These are phyloP conservation scores for Podila epigama DNA, from an alignment of 192 early-diverging fungal genomes.

Conservation along the genomic window DNA sequence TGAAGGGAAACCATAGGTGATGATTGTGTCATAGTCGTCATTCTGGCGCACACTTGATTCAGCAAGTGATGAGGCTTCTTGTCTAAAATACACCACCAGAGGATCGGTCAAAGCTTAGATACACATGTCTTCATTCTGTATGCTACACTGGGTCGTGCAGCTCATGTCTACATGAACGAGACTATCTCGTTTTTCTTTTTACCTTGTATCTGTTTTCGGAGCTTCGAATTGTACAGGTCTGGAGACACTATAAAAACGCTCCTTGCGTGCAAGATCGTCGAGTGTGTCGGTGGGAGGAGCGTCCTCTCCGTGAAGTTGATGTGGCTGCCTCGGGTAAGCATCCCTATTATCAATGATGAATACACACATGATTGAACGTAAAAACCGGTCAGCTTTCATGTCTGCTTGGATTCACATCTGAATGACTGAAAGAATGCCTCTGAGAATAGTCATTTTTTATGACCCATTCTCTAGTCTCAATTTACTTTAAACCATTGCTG, in stretches of 20 bases:
- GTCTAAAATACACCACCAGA: background rate
- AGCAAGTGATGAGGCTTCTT: background rate
- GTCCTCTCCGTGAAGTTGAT: conserved; percentile 31
- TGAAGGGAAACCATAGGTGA: conserved; percentile 37
- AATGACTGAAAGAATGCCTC: conserved; percentile 2
- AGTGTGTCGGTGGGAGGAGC: conserved; percentile 37
- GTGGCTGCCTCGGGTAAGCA: conserved; percentile 9
- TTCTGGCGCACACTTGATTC: background rate
- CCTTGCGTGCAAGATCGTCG: conserved; percentile 32
- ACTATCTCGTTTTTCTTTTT: background rate
- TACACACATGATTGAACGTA: background rate
- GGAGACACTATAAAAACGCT: conserved; percentile 17
- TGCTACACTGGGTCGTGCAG: background rate
- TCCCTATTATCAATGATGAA: background rate
- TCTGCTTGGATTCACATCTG: conserved; percentile 5
- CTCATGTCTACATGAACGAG: background rate
- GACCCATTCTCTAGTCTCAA: background rate
- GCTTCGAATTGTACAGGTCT: background rate
- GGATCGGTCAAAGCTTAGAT: background rate
- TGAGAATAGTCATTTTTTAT: background rate
- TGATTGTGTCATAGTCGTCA: conserved; percentile 13
- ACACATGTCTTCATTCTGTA: background rate
- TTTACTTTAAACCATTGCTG: conserved; percentile 5
- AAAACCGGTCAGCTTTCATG: background rate
- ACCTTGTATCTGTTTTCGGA: conserved; percentile 10